Base-by-base conservation (phyloP, 805 yeast species). In the Candida mattraensis region DNA sequence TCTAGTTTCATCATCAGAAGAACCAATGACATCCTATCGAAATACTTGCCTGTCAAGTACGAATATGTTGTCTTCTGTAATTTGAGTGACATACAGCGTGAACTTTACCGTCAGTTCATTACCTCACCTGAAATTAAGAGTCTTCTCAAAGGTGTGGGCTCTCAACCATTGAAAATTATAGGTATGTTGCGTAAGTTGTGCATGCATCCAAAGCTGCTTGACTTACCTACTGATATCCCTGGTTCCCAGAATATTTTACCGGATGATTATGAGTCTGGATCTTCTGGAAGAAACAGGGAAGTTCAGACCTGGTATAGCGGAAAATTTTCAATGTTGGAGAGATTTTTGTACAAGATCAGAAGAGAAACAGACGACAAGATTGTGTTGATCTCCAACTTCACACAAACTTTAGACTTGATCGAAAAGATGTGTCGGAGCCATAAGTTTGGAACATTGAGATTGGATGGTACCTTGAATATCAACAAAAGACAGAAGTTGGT, bases 61-160 rank as follows among this genome's bases (percentile, higher is more conserved):
- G 99, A 93, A 59, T 95, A 93, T 60, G 98, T 93, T 15, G 84
- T 93, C n/a, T 93, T 91, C 59, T 88, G 93, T 42, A 82, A 80
- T 27, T 64, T 93, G 37, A 74, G 91, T 2, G 87, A 86, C 0
- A 72, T 89, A 62, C 99, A 93, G 60, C 63, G 67, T 33, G 61
- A 69, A 1, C 60, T 93, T 2, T 93, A 93, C 54, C 67, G 74
- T 34, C 82, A 81, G 46, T 86, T 85, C 50, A 73, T 88, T 34
- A 76, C 84, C 9, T 81, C 95, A 5, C 87, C 93, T 2, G 93
- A 81, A 34, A 81, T 87, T 46, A 75, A 70, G 32, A 76, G 74
- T 45, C 60, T 87, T 8, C 49, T 86, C n/a, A 73, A 65, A 43
- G 87, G 87, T 9, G 68, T 66, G 4, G 83, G 84, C 1, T 78